Evolutionary conservation across 2,329 filamentous ascomycete genomes (phyloP).

Genomic region (Boeremia lycopersici): DNA sequence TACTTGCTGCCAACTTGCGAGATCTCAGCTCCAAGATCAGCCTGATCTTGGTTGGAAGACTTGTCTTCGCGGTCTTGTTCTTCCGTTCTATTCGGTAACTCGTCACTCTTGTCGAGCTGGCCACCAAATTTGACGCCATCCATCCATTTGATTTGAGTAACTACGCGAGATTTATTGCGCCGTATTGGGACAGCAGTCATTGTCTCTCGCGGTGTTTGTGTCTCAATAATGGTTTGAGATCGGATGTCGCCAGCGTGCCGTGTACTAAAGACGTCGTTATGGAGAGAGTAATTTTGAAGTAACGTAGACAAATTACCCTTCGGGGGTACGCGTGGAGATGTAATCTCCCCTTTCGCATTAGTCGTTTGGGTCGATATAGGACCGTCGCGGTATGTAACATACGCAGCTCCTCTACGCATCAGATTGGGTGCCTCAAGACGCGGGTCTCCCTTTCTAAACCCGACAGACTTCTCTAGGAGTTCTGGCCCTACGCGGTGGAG

Average conservation of each 20-base stretch:
- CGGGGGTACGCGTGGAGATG: conserved; percentile 24
- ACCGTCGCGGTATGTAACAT: conserved; percentile 79
- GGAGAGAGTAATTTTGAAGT: conserved; percentile 29
- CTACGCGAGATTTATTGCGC: conserved; percentile 55
- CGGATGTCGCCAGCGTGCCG: conserved; percentile 10
- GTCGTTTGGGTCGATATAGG: conserved; percentile 27
- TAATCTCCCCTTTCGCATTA: conserved; percentile 25
- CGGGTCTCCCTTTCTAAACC: conserved; percentile 71
- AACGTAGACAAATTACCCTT: conserved; percentile 37
- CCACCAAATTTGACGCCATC: conserved; percentile 66
- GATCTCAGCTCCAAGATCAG: conserved; percentile 63
- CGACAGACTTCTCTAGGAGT: conserved; percentile 68
- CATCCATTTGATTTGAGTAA: conserved; percentile 69
- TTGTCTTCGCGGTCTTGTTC: conserved; percentile 21
- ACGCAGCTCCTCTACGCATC: conserved; percentile 82
- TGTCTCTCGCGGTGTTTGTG: conserved; percentile 41
- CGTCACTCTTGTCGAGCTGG: conserved; percentile 33
- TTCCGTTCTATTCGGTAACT: conserved; percentile 24
- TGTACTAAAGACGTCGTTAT: conserved; percentile 18
- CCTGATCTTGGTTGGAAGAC: conserved; percentile 52
- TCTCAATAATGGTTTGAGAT: conserved; percentile 9
- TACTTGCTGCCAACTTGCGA: conserved; percentile 66
- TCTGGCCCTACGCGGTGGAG: conserved; percentile 74
- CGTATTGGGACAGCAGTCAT: conserved; percentile 59
- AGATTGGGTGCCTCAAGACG: conserved; percentile 70